phyloP scores from a whole-genome alignment of 192 early-diverging fungal genomes.

The Gamsiella multidivaricata region DNA sequence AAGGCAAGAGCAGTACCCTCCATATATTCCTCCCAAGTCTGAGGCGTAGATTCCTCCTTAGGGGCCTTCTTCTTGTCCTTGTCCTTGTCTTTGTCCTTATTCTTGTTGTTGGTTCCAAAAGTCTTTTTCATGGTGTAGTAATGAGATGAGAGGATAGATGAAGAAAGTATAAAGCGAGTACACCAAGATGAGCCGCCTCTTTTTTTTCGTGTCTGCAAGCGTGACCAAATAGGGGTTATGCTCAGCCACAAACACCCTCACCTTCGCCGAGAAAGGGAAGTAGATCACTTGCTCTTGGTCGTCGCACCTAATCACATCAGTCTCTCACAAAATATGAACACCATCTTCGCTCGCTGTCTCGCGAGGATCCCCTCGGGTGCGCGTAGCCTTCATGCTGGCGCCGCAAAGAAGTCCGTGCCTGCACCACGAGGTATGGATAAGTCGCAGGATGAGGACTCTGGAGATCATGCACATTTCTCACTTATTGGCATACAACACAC shows the following conservation, averaged over 20 bases:
- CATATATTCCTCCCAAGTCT: slow-evolving; percentile 68
- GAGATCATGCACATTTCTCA: background rate
- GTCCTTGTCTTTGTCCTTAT: too few species aligned
- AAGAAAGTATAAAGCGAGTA: background rate
- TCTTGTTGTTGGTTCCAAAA: slow-evolving; percentile 18
- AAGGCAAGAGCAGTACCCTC: slow-evolving; percentile 63
- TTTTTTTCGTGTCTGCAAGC: background rate
- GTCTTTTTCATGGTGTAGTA: slow-evolving; percentile 35
- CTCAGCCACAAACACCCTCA: background rate
- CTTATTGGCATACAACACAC: background rate
- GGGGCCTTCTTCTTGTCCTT: slow-evolving; percentile 51
- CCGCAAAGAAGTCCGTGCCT: slow-evolving; percentile 37
- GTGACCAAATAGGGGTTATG: slow-evolving; percentile 1
- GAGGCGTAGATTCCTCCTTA: slow-evolving; percentile 55
- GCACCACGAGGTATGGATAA: slow-evolving; percentile 44
- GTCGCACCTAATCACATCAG: background rate
- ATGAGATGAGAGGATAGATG: background rate
- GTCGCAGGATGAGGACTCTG: too few species aligned
- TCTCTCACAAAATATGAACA: slow-evolving; percentile 18
- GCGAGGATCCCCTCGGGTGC: slow-evolving; percentile 18
- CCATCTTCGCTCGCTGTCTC: slow-evolving; percentile 31
- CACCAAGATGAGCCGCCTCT: slow-evolving; percentile 4
- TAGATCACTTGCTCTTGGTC: background rate
- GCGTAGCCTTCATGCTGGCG: slow-evolving; percentile 29
- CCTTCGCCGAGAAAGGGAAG: background rate